Conservation (phyloP, 768 basidiomycete species). For the Kwoniella botswanensis region DNA sequence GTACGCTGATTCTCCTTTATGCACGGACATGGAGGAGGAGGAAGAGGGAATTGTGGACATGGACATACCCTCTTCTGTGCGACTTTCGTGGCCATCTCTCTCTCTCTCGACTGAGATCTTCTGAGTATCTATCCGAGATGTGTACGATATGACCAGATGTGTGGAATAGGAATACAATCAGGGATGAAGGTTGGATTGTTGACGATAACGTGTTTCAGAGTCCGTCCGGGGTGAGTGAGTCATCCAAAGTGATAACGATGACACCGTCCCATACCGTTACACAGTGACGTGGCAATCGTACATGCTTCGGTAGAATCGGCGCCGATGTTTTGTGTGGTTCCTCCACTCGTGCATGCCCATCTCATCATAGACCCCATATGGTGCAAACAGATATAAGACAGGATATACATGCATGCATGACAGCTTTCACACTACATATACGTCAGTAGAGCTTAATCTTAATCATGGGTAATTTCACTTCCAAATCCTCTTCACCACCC, state of each 20-base stretch:
- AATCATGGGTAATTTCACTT: constrained; percentile 17
- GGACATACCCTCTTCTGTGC: constrained; percentile 55
- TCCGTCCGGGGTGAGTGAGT: too few relatives aligned
- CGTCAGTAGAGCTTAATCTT: not conserved
- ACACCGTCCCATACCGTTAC: not conserved
- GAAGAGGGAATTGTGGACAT: not conserved
- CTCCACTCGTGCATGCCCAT: not conserved
- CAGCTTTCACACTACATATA: not conserved
- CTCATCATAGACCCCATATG: not conserved
- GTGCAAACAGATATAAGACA: not conserved
- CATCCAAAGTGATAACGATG: not conserved
- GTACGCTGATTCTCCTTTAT: not conserved
- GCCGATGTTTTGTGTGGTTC: not conserved
- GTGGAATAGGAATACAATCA: not conserved
- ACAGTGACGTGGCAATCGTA: not conserved
- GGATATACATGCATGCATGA: not conserved
- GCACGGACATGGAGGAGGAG: not conserved
- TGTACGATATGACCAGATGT: too few relatives aligned
- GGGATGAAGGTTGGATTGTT: not conserved
- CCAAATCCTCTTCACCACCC: constrained; percentile 2
- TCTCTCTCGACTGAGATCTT: constrained; percentile 4
- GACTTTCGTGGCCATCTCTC: constrained; percentile 53
- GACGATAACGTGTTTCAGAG: not conserved
- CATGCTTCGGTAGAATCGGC: constrained; percentile 5
- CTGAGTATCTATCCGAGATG: not conserved